phyloP scores from a whole-genome alignment of 2,329 filamentous ascomycete genomes.

The Fusarium anthophilum region DNA sequence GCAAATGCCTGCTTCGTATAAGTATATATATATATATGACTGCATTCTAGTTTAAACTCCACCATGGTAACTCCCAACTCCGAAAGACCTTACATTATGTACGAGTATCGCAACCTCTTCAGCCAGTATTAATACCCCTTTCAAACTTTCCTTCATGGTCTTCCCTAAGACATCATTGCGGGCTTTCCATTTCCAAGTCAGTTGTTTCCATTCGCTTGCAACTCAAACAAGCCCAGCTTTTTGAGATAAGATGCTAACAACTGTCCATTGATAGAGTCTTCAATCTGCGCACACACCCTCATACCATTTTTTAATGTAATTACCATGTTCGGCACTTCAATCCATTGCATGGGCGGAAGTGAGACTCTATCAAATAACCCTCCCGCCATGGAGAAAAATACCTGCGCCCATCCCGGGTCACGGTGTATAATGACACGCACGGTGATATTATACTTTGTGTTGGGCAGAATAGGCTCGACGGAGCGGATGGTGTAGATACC shows the following conservation, averaged over 20 bases:
- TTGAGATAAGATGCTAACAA: not conserved
- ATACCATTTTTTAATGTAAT: not conserved
- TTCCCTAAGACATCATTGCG: fast-evolving
- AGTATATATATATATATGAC: not conserved
- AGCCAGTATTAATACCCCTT: not conserved
- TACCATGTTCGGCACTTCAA: not conserved
- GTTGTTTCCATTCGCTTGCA: not conserved
- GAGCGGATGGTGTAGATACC: not conserved
- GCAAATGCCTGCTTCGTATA: not conserved
- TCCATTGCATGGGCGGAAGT: not conserved
- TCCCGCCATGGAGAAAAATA: not conserved
- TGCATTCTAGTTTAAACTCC: not conserved
- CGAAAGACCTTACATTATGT: not conserved
- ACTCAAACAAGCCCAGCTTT: not conserved
- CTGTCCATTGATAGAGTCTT: constrained; percentile 4
- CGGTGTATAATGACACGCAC: not conserved
- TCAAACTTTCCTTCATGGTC: not conserved
- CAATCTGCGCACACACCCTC: not conserved
- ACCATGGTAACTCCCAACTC: not conserved
- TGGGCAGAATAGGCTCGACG: not conserved
- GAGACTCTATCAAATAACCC: not conserved
- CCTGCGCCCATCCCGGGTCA: not conserved
- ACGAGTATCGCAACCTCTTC: not conserved
- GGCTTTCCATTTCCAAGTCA: not conserved
- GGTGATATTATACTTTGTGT: not conserved